These are phyloP conservation scores for Asparagopsis taxiformis DNA, from an alignment of 31 red algal genomes.

Conservation along the genomic window DNA sequence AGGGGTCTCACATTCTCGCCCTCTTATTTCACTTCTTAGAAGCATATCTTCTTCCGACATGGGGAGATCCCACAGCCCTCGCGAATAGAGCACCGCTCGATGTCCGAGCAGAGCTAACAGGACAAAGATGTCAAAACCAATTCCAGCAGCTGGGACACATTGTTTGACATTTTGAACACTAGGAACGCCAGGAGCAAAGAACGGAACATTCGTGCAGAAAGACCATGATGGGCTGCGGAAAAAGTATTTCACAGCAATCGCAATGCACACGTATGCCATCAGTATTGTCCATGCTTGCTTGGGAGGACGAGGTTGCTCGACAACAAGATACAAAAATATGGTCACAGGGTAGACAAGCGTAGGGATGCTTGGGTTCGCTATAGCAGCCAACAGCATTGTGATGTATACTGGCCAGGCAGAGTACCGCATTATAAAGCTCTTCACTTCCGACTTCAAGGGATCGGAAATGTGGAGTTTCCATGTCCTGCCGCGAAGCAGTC, in stretches of 20 bases:
- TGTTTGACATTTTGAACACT: constrained; percentile 25
- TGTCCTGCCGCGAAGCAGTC: constrained; percentile 8
- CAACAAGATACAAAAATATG: constrained; percentile 62
- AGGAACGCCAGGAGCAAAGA: constrained; percentile 23
- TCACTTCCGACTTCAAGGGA: constrained; percentile 14
- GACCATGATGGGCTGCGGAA: constrained; percentile 21
- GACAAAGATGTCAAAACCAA: constrained; percentile 69
- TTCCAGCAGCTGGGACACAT: constrained; percentile 49
- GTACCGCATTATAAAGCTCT: constrained; percentile 34
- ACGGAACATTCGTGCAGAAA: constrained; percentile 25
- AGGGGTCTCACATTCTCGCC: constrained; percentile 15
- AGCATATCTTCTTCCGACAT: constrained; percentile 43
- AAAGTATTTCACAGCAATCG: constrained; percentile 59
- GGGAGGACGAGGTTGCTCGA: constrained; percentile 67
- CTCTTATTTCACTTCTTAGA: constrained; percentile 34
- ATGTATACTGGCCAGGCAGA: constrained; percentile 65
- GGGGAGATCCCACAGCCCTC: constrained; percentile 60
- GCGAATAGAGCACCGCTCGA: constrained; percentile 49
- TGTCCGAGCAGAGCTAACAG: constrained; percentile 48
- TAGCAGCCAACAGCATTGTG: constrained; percentile 51
- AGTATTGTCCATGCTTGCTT: constrained; percentile 62
- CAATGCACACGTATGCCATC: constrained; percentile 44
- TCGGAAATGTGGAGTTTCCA: constrained; percentile 18
- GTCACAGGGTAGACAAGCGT: constrained; percentile 55
- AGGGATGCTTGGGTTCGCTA: constrained; percentile 38